Base-by-base conservation (phyloP, 2,329 filamentous ascomycete species). In the Clathrospora elynae region DNA sequence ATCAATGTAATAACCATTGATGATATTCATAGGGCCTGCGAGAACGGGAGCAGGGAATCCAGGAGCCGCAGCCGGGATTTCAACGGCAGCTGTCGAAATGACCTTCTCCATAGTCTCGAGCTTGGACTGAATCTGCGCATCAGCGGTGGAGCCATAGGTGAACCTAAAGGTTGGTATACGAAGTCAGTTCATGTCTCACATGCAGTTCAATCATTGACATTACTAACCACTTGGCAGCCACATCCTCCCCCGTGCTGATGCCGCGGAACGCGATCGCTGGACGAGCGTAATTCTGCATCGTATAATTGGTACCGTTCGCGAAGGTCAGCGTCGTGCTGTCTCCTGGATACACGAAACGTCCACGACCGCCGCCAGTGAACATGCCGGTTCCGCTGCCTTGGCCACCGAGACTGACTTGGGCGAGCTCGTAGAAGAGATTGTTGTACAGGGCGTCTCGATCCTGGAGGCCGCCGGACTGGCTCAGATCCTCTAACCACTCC, bases 371-470 rank as follows among this genome's bases (percentile, higher is more conserved):
- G 23, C 68, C 68, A 12, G 66, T 62, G 53, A 78, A 77, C 3
- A 67, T 71, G 4, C 75, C 75, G 10, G 66, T 70, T 11, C 66
- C 73, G 10, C 61, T 58, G 5, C 75, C 74, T n/a, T 51, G 51
- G n/a, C 50, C 36, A 4, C 70, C 71, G 1, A 76, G 64, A 6
- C 70, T 66, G 19, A 76, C 63, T 36, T 74, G 69, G 0, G 71
- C 69, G 4, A 76, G 66, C n/a, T 68, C 63, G 47, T 76, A 76
- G 57, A 77, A 77, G 13, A 76, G 44, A 37, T 73, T 74, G 62
- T 77, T 77, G 68, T 78, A 84, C 42, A 81, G 71, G 17, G 81
- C 80, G 63, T 84, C 81, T 2, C 72, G 73, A 47, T 84, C 81
- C 51, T 84, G 81, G 13, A 76, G 71, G 20, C 62, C 66, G 42